phyloP scores from a whole-genome alignment of 2,329 filamentous ascomycete genomes.

The Tolypocladium pustulatum region DNA sequence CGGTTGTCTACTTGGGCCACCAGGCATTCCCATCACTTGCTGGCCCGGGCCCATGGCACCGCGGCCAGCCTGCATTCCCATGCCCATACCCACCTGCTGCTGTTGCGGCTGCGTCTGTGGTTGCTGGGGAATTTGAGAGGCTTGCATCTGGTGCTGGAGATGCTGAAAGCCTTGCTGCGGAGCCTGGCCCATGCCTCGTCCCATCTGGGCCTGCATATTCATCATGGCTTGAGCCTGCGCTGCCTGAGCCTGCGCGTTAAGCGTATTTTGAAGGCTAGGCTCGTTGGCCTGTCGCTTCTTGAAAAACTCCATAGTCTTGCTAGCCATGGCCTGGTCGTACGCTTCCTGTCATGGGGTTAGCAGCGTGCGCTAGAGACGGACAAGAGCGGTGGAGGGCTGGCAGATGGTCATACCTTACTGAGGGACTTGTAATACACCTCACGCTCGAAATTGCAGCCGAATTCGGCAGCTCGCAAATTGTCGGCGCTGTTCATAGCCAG shows the following conservation, averaged over 20 bases:
- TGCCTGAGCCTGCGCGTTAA: constrained; percentile 33
- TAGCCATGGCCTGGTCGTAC: constrained; percentile 38
- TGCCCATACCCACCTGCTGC: constrained; percentile 28
- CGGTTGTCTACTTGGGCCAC: constrained; percentile 20
- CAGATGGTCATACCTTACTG: constrained; percentile 32
- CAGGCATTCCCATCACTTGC: constrained; percentile 26
- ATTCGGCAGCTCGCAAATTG: constrained; percentile 27
- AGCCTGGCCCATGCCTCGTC: constrained; percentile 37
- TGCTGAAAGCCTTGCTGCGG: constrained; percentile 45
- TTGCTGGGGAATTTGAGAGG: constrained; percentile 36
- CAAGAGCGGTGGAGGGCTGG: not conserved
- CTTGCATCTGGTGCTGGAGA: constrained; percentile 49
- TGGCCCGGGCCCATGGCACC: constrained; percentile 30
- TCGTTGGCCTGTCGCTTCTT: constrained; percentile 40
- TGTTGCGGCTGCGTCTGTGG: constrained; percentile 17
- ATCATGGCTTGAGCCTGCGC: constrained; percentile 37
- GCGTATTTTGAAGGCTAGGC: constrained; percentile 35
- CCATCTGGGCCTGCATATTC: constrained; percentile 43
- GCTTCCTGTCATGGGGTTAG: constrained; percentile 25
- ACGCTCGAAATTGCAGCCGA: constrained; percentile 36
- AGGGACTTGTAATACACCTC: constrained; percentile 33
- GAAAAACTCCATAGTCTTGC: constrained; percentile 37
- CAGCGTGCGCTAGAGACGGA: not conserved
- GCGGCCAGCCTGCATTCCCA: constrained; percentile 24
- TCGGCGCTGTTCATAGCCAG: constrained; percentile 33